phyloP scores from a whole-genome alignment of 2,329 filamentous ascomycete genomes.

The Rhytidhysteron rufulum region DNA sequence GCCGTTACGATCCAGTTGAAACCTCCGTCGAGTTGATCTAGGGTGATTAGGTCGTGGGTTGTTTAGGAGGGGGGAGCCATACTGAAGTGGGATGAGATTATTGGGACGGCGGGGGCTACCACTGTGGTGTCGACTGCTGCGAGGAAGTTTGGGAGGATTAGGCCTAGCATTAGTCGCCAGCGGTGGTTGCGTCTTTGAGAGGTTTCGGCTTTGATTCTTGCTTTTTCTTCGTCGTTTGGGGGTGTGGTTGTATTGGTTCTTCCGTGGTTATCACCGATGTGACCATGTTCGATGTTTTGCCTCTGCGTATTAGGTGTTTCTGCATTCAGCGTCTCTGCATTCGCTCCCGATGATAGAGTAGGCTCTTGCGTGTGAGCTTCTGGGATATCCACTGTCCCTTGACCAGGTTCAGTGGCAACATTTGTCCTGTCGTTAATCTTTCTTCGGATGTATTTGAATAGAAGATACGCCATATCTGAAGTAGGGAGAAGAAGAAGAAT shows the following conservation, averaged over 20 bases:
- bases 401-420: constrained; percentile 17
- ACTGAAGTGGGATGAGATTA: constrained; percentile 64
- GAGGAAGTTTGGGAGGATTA: constrained; percentile 59
- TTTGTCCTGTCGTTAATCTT: constrained; percentile 17
- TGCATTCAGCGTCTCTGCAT: not conserved
- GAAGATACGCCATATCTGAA: constrained; percentile 21
- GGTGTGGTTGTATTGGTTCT: not conserved
- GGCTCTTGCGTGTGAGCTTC: constrained; percentile 2
- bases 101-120: constrained; percentile 56
- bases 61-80: constrained; percentile 14
- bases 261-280: constrained; percentile 2
- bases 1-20: constrained; percentile 62
- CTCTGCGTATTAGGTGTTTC: not conserved
- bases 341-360: not conserved
- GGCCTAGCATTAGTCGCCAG: constrained; percentile 57
- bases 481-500: not conserved
- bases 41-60: constrained; percentile 1
- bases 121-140: constrained; percentile 64
- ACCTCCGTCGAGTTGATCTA: constrained; percentile 52
- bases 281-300: not conserved
- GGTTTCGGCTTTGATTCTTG: constrained; percentile 11
- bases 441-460: constrained; percentile 23
- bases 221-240: constrained; percentile 6
- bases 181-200: constrained; percentile 42
- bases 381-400: constrained; percentile 17